These are phyloP conservation scores for Peziza echinospora DNA, from an alignment of 495 filamentous ascomycete species.

Conservation along the genomic window DNA sequence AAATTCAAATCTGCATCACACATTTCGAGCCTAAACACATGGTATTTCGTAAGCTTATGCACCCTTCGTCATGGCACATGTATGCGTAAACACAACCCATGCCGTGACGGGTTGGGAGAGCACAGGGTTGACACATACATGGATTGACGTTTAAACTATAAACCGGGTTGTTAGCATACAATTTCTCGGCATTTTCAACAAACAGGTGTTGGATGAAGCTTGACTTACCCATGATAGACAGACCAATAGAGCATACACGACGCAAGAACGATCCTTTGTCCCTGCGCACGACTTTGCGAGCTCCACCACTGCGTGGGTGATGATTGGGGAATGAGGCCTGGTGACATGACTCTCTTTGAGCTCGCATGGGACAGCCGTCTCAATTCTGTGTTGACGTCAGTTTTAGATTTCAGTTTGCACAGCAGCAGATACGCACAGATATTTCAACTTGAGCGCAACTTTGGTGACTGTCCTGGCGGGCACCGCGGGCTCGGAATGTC, in stretches of 20 bases:
- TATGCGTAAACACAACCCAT: too few species aligned
- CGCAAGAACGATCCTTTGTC: conserved; percentile 47
- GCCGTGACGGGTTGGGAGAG: too few species aligned
- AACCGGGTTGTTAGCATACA: too few species aligned
- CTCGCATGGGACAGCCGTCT: conserved; percentile 72
- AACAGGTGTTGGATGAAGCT: too few species aligned
- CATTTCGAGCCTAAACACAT: conserved; percentile 46
- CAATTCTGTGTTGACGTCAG: conserved; percentile 40
- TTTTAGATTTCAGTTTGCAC: neutral
- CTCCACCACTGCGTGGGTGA: conserved; percentile 53
- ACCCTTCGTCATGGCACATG: too few species aligned
- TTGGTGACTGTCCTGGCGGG: conserved; percentile 38
- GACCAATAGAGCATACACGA: conserved; percentile 69
- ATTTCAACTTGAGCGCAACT: conserved; percentile 67
- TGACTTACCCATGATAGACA: conserved; percentile 44
- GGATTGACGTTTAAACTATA: conserved; percentile 60
- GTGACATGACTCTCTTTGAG: conserved; percentile 51
- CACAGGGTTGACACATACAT: too few species aligned
- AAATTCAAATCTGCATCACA: conserved; percentile 78
- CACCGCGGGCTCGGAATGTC: neutral
- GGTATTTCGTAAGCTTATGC: too few species aligned
- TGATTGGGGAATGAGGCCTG: conserved; percentile 56
- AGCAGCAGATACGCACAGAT: conserved; percentile 28
- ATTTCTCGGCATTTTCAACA: too few species aligned
- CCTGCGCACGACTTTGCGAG: conserved; percentile 67